Percentiles rank a stretch among this genome's conserved stretches.
Conservation (phyloP, 208 protist genomes). For the Trypanosoma caninum region DNA sequence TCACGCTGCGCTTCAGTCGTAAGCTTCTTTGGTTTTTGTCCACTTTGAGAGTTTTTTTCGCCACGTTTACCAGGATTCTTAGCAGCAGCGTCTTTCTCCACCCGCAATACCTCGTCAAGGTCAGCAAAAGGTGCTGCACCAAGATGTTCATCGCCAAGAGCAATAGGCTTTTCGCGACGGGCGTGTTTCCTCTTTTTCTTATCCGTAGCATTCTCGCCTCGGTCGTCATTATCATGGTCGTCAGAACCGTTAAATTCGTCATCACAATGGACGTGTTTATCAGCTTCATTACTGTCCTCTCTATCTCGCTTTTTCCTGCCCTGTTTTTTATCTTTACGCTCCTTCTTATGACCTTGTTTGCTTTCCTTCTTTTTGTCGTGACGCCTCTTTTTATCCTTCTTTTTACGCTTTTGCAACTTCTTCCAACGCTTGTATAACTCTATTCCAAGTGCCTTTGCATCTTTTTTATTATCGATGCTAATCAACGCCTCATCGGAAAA, state of each 20-base stretch:
- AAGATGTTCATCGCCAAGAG: slow-evolving; percentile 14
- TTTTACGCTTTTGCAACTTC: slow-evolving; percentile 33
- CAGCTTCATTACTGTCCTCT: slow-evolving; percentile 24
- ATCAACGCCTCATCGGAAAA: slow-evolving; percentile 42
- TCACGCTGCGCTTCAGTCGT: slow-evolving; percentile 17
- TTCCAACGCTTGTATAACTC: slow-evolving; percentile 77
- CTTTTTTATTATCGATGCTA: slow-evolving; percentile 42
- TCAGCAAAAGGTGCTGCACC: slow-evolving; percentile 16
- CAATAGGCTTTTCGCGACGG: slow-evolving; percentile 16
- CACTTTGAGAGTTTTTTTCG: background rate
- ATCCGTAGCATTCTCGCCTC: background rate
- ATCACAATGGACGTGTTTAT: slow-evolving; percentile 8
- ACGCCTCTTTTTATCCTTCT: slow-evolving; percentile 22
- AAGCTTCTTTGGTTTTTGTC: slow-evolving; percentile 11
- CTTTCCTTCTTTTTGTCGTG: slow-evolving; percentile 21
- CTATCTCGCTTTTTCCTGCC: slow-evolving; percentile 14
- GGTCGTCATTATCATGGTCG: slow-evolving; percentile 5
- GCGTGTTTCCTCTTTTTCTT: slow-evolving; percentile 2
- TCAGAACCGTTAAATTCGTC: slow-evolving; percentile 12
- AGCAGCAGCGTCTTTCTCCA: slow-evolving; percentile 7
- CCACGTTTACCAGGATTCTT: background rate
- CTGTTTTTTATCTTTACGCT: slow-evolving; percentile 15
- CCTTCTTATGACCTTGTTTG: background rate
- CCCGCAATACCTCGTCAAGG: slow-evolving; percentile 13
- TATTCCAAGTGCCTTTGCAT: slow-evolving; percentile 51